A percentile compares a stretch with the other conserved stretches of the same genome.
phyloP scores from a whole-genome alignment of 257 asterid species.

The Solanum medicagineum region DNA sequence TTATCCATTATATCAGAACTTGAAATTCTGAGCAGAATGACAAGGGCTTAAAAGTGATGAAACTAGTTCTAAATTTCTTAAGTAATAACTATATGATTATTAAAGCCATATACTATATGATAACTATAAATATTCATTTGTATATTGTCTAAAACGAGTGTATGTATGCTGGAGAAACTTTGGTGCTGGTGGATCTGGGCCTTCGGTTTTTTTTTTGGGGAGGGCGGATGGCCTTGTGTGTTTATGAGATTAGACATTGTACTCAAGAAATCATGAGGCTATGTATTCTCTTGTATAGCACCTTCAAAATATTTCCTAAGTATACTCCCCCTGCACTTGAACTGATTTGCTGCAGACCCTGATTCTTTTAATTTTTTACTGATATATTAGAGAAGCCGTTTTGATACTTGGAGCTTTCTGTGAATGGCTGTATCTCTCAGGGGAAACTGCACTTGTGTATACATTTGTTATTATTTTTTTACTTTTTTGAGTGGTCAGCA shows the following conservation, averaged over 20 bases:
- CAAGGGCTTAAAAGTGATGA: neutral
- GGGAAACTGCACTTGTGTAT: neutral
- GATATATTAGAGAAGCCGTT: neutral
- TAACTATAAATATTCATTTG: neutral
- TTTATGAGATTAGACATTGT: neutral
- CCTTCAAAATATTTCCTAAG: neutral
- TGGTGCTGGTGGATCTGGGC: neutral
- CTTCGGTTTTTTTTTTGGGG: neutral
- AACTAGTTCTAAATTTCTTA: neutral
- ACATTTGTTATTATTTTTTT: neutral
- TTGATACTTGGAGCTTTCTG: neutral
- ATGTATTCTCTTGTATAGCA: neutral
- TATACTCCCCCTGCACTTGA: neutral
- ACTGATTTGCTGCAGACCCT: neutral
- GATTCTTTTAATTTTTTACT: neutral
- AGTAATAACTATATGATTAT: neutral
- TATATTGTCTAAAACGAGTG: neutral
- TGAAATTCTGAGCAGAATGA: neutral
- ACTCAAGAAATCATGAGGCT: neutral
- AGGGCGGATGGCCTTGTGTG: neutral
- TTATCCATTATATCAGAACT: neutral
- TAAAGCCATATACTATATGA: neutral
- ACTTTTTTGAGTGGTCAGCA: neutral
- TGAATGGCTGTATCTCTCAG: neutral
- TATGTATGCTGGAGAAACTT: neutral